Percentiles rank a stretch among this genome's conserved stretches.
phyloP scores from a whole-genome alignment of 129 eudicot genomes.

The Daucus carota region DNA sequence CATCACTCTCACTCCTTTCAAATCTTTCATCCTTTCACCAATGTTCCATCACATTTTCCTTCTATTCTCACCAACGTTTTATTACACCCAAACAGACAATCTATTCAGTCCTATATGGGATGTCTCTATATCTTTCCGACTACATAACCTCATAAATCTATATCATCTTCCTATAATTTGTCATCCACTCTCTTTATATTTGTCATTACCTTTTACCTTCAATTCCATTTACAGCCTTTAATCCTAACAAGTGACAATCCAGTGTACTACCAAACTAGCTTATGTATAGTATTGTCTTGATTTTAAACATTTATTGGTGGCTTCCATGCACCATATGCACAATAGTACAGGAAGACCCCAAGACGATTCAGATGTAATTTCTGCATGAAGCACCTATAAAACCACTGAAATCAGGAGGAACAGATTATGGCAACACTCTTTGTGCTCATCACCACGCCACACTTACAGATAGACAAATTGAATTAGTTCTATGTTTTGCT shows the following conservation, averaged over 20 bases:
- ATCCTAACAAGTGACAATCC: neutral
- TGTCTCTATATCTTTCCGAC: neutral
- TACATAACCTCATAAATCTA: neutral
- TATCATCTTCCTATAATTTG: neutral
- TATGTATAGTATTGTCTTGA: neutral
- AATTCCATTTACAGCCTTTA: neutral
- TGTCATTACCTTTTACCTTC: neutral
- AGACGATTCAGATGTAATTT: neutral
- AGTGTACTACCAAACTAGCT: neutral
- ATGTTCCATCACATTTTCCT: neutral
- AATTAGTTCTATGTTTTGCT: neutral
- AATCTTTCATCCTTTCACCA: neutral
- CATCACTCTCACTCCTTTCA: neutral
- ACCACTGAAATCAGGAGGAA: neutral
- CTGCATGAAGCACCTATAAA: neutral
- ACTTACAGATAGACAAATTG: neutral
- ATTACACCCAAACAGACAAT: neutral
- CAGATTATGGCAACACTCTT: neutral
- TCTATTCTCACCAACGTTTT: neutral
- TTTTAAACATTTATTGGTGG: neutral
- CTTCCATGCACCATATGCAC: neutral
- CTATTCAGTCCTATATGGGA: neutral
- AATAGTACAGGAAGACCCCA: neutral
- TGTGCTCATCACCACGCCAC: neutral
- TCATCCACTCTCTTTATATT: neutral